phyloP scores from a whole-genome alignment of 2,329 filamentous ascomycete species.

The Ramichloridium luteum region DNA sequence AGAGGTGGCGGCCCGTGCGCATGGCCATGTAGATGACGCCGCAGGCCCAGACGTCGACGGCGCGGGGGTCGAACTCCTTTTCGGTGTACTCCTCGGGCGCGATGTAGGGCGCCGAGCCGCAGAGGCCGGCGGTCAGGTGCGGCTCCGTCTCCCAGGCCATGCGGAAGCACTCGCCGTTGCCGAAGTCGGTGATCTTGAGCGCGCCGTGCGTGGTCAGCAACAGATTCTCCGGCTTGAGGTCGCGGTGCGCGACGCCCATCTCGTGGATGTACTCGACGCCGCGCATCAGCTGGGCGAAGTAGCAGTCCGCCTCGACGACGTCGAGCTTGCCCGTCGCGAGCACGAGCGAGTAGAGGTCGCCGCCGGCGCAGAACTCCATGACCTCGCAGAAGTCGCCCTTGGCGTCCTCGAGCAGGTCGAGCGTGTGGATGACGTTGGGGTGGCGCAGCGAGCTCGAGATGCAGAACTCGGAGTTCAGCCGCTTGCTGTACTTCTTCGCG shows the following conservation, averaged over 20 bases:
- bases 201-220: slow-evolving; percentile 83
- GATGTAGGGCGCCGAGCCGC: slow-evolving; percentile 93
- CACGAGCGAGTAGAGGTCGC: slow-evolving; percentile 88
- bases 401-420: slow-evolving; percentile 87
- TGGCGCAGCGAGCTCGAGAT: slow-evolving; percentile 94
- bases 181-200: slow-evolving; percentile 96
- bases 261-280: slow-evolving; percentile 98
- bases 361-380: slow-evolving; percentile 97
- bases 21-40: slow-evolving; percentile 99
- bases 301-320: slow-evolving; percentile 87
- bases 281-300: slow-evolving; percentile 98
- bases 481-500: slow-evolving; percentile 94
- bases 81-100: slow-evolving; percentile 92
- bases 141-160: slow-evolving; percentile 99
- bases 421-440: slow-evolving; percentile 94
- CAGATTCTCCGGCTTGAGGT: slow-evolving; percentile 93
- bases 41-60: slow-evolving; percentile 97
- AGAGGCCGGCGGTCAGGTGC: slow-evolving; percentile 95
- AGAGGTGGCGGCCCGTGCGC: slow-evolving; percentile 88
- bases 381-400: slow-evolving; percentile 98
- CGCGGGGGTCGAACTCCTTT: slow-evolving; percentile 89
- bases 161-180: slow-evolving; percentile 96
- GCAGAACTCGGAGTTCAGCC: slow-evolving; percentile 92
- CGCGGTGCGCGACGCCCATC: slow-evolving; percentile 95
- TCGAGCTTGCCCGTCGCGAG: slow-evolving; percentile 84